A percentile compares a stretch with the other conserved stretches of the same genome.
Conservation (phyloP, 257 asterid genomes). For the Capsicum rhomboideum region DNA sequence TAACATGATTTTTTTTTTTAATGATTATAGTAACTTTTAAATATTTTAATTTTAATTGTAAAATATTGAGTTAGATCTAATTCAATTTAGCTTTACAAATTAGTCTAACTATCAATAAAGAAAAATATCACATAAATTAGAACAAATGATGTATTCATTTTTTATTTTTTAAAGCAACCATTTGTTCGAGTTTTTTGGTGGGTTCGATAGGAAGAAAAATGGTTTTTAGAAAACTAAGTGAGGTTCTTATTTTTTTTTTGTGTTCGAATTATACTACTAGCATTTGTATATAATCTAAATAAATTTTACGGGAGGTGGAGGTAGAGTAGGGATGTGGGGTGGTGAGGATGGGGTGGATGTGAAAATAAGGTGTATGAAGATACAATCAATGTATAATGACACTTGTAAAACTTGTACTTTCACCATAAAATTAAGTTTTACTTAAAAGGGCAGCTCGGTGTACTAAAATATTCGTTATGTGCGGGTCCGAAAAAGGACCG, state of each 20-base stretch:
- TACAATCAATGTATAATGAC: too few relatives aligned
- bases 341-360: background rate
- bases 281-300: background rate
- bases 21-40: too few relatives aligned
- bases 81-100: too few relatives aligned
- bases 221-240: rapidly evolving
- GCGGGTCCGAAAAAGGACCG: too few relatives aligned
- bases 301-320: background rate
- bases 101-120: background rate
- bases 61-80: too few relatives aligned
- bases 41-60: too few relatives aligned
- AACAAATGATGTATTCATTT: background rate
- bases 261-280: too few relatives aligned
- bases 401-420: too few relatives aligned
- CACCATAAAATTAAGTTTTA: too few relatives aligned
- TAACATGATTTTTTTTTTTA: too few relatives aligned
- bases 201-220: background rate
- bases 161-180: background rate
- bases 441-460: too few relatives aligned
- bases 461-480: too few relatives aligned
- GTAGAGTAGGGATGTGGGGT: background rate
- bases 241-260: background rate
- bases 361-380: background rate
- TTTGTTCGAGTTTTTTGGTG: background rate
- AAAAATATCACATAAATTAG: background rate